Conservation (phyloP, 352 stramenopile species). For the Aphanomyces stellatus region DNA sequence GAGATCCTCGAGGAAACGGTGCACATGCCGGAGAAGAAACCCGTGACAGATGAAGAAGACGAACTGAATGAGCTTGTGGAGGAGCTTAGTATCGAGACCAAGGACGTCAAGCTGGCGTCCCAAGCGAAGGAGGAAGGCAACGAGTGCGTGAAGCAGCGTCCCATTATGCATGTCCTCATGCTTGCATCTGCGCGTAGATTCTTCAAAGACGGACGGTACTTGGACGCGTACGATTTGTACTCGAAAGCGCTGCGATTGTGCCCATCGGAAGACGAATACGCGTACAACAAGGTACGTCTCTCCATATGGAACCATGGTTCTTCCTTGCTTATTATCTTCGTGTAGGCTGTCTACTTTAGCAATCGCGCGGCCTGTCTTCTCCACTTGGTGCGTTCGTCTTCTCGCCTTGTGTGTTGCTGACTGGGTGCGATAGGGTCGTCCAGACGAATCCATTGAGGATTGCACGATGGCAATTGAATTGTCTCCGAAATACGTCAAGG, state of each 20-base stretch:
- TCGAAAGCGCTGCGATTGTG: conserved; percentile 73
- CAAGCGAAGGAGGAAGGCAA: conserved; percentile 78
- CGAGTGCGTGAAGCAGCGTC: conserved; percentile 31
- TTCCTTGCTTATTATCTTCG: background rate
- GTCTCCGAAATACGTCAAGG: conserved; percentile 96
- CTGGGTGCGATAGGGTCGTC: conserved; percentile 28
- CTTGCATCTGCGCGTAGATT: conserved; percentile 31
- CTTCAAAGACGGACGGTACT: conserved; percentile 52
- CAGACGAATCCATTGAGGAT: conserved; percentile 90
- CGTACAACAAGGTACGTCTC: conserved; percentile 53
- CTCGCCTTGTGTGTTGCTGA: background rate
- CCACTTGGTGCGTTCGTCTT: conserved; percentile 30
- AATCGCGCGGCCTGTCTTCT: conserved; percentile 72
- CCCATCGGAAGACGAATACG: conserved; percentile 59
- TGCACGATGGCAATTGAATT: conserved; percentile 90
- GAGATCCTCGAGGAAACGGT: conserved; percentile 82
- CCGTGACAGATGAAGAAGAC: conserved; percentile 23
- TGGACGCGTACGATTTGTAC: conserved; percentile 83
- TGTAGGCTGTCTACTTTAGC: conserved; percentile 79
- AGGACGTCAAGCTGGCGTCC: conserved; percentile 58
- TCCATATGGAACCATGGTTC: background rate
- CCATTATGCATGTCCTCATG: background rate
- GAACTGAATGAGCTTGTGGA: conserved; percentile 6
- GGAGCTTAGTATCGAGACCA: conserved; percentile 15
- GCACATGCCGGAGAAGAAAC: conserved; percentile 37